Base-by-base conservation (phyloP, 176 grass and related monocot species). In the Aegilops speltoides region DNA sequence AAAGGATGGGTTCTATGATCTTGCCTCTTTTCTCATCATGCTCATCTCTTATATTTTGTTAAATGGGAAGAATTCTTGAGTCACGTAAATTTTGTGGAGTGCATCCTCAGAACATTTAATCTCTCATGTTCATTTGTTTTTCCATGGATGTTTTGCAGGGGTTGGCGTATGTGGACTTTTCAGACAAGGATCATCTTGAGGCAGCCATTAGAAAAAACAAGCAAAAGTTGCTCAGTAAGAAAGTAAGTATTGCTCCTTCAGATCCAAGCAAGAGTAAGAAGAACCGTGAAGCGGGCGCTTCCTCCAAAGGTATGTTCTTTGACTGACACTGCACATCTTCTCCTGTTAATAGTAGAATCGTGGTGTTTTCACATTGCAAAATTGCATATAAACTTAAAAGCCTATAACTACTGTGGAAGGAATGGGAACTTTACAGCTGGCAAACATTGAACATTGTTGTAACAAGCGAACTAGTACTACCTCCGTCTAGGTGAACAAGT, bases 81-180 rank as follows among this genome's bases (percentile, higher is more conserved):
- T 22, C 4, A 36, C 34, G n/a, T 87, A 19, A 16, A 25, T 14
- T 68, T 63, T 61, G 64, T 70, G 80, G 40, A 56, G 57, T 7
- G 22, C 20, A 59, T 84, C 48, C 66, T 65, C 87, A 66, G 7
- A 73, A 31, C 33, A 64, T 36, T 75, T 38, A 65, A 76, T 60
- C 32, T 59, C 11, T 54, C 59, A n/a, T 28, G 6, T 83, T 83
- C 25, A 68, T 72, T 29, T 84, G 32, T 84, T 75, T 89, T 84
- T 19, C 48, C 8, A 40, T 88, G 50, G 10, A 11, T 46, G 23
- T 48, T 84, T 79, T 77, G 12, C 87, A 99, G 94, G 97, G 97
- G 4, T 83, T 96, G 72, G 97, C 97, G 20, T 99, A 99, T 89
- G 94, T 99, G 72, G 97, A 99, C 79, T 99, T 96, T 92, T 91